These are phyloP conservation scores for Verticillium longisporum DNA, from an alignment of 2,329 filamentous ascomycete species.

Conservation along the genomic window DNA sequence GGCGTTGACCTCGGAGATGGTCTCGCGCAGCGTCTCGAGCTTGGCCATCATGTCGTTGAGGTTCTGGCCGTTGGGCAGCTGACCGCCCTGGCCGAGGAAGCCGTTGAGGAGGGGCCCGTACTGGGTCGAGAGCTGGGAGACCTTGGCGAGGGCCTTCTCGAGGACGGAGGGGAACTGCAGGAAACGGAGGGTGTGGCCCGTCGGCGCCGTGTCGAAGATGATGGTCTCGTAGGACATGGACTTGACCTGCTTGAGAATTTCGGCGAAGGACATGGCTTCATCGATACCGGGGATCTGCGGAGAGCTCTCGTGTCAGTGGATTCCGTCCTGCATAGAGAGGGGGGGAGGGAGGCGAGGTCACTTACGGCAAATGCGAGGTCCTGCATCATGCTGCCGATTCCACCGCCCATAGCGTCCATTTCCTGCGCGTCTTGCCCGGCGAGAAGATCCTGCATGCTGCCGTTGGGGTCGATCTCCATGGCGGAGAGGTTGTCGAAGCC, in stretches of 20 bases:
- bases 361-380: constrained; percentile 90
- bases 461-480: constrained; percentile 99
- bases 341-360: constrained; percentile 13
- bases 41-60: constrained; percentile 89
- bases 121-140: constrained; percentile 87
- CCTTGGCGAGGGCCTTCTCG: constrained; percentile 96
- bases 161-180: constrained; percentile 96
- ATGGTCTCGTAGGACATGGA: constrained; percentile 98
- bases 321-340: neutral
- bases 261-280: constrained; percentile 98
- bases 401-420: constrained; percentile 61
- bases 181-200: constrained; percentile 96
- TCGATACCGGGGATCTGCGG: constrained; percentile 93
- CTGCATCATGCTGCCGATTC: constrained; percentile 95
- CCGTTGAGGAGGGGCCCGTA: constrained; percentile 95
- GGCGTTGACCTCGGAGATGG: constrained; percentile 90
- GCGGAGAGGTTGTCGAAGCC: constrained; percentile 91
- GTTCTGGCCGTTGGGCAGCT: constrained; percentile 84
- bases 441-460: constrained; percentile 91
- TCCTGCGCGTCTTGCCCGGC: constrained; percentile 61
- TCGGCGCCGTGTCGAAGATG: constrained; percentile 97
- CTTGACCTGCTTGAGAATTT: constrained; percentile 98
- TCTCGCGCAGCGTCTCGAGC: constrained; percentile 87
- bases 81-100: constrained; percentile 70
- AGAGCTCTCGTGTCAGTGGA: neutral